phyloP scores from a whole-genome alignment of 257 asterid genomes.

The Ajuga chamaepitys region DNA sequence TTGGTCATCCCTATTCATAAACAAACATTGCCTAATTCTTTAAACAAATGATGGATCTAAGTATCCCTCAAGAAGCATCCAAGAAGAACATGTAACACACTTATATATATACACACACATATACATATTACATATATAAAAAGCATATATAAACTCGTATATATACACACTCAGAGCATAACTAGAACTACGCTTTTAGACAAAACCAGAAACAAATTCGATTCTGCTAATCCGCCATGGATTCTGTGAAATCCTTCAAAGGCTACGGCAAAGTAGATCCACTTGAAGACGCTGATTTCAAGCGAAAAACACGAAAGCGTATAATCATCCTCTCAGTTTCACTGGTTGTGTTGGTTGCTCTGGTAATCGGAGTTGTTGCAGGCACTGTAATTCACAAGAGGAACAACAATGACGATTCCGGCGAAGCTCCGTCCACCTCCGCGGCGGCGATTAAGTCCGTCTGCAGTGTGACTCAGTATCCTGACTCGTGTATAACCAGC shows the following conservation, averaged over 20 bases:
- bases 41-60: no score
- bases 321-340: constrained; percentile 42
- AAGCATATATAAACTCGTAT: constrained; percentile 2
- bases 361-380: constrained; percentile 48
- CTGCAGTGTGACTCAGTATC: constrained; percentile 53
- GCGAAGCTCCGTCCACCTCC: constrained; percentile 19
- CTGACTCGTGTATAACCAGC: constrained; percentile 47
- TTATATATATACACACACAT: constrained; percentile 5
- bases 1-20: no score
- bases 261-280: constrained; percentile 84
- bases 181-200: not conserved
- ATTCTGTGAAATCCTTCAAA: constrained; percentile 65
- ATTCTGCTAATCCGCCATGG: constrained; percentile 34
- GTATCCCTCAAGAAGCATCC: constrained; percentile 7
- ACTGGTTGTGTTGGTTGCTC: constrained; percentile 22
- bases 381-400: constrained; percentile 41
- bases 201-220: not conserved
- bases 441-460: constrained; percentile 47
- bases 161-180: not conserved
- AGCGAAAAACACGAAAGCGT: constrained; percentile 52
- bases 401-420: not conserved
- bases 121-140: no score
- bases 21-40: no score
- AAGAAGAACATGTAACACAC: constrained; percentile 1
- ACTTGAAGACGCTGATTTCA: constrained; percentile 46